These are phyloP conservation scores for Prunus davidiana DNA, from an alignment of 306 rosid genomes.

Conservation along the genomic window DNA sequence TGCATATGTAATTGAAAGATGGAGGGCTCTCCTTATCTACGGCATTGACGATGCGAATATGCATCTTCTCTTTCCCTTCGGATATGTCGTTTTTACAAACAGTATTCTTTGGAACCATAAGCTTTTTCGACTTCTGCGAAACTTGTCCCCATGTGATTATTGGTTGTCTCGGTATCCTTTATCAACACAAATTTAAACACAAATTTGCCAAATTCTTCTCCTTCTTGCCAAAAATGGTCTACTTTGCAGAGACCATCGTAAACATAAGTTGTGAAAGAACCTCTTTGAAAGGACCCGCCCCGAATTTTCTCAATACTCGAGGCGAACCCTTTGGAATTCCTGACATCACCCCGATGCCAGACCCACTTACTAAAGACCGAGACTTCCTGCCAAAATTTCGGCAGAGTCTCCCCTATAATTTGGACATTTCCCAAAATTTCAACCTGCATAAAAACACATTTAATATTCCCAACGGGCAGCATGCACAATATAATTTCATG, in stretches of 20 bases:
- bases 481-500: no score
- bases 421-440: no score
- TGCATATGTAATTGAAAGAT: no score
- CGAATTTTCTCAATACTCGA: no score
- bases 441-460: no score
- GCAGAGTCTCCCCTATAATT: no score
- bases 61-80: slow-evolving; percentile 25
- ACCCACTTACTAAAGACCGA: no score
- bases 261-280: not conserved
- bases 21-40: not conserved
- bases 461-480: no score
- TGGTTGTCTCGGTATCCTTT: slow-evolving; percentile 18
- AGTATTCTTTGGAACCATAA: not conserved
- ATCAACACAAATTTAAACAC: slow-evolving; percentile 33
- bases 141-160: not conserved
- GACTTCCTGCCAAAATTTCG: no score
- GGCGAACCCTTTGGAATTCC: no score
- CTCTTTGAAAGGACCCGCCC: no score
- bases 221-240: slow-evolving; percentile 2
- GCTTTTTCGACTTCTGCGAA: not conserved
- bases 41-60: slow-evolving; percentile 19
- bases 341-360: no score
- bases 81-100: slow-evolving; percentile 29
- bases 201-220: slow-evolving; percentile 30
- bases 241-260: slow-evolving; percentile 43